Percentiles rank a stretch among this genome's conserved stretches.
These are phyloP conservation scores for Corynespora cassiicola DNA, from an alignment of 2,329 filamentous ascomycete species.

Conservation along the genomic window DNA sequence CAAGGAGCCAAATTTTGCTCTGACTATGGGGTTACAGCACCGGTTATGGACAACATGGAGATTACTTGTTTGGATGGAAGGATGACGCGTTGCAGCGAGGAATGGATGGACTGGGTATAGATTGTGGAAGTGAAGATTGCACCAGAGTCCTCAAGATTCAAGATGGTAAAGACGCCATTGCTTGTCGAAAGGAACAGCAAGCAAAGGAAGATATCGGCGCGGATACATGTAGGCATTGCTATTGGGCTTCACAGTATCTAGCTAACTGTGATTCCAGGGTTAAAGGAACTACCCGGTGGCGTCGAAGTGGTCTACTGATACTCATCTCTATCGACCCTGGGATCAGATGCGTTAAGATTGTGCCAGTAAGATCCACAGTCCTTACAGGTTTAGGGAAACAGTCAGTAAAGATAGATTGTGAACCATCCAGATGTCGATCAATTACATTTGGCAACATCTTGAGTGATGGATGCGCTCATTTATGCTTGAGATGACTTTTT, in stretches of 20 bases:
- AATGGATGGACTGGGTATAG: slow-evolving; percentile 24
- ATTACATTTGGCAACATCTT: too few relatives aligned
- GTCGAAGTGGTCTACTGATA: slow-evolving; percentile 1
- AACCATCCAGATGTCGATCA: too few relatives aligned
- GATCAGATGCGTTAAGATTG: too few relatives aligned
- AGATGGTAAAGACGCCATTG: slow-evolving; percentile 24
- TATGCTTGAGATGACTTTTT: too few relatives aligned
- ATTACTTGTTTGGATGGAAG: slow-evolving; percentile 29
- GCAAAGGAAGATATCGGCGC: slow-evolving; percentile 25
- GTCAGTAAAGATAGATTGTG: too few relatives aligned
- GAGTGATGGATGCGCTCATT: too few relatives aligned
- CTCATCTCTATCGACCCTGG: too few relatives aligned
- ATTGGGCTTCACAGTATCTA: background rate
- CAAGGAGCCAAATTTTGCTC: background rate
- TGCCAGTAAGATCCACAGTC: too few relatives aligned
- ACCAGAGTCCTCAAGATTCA: slow-evolving; percentile 23
- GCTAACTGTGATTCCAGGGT: slow-evolving; percentile 12
- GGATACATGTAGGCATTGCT: slow-evolving; percentile 17
- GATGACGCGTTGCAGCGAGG: slow-evolving; percentile 22
- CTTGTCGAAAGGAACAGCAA: slow-evolving; percentile 25
- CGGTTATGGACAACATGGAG: slow-evolving; percentile 31
- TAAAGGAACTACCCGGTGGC: slow-evolving; percentile 20
- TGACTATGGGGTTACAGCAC: slow-evolving; percentile 7
- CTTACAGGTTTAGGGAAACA: too few relatives aligned
- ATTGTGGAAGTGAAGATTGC: slow-evolving; percentile 24